Base-by-base conservation (phyloP, 768 basidiomycete genomes). In the Tremella fuciformis region DNA sequence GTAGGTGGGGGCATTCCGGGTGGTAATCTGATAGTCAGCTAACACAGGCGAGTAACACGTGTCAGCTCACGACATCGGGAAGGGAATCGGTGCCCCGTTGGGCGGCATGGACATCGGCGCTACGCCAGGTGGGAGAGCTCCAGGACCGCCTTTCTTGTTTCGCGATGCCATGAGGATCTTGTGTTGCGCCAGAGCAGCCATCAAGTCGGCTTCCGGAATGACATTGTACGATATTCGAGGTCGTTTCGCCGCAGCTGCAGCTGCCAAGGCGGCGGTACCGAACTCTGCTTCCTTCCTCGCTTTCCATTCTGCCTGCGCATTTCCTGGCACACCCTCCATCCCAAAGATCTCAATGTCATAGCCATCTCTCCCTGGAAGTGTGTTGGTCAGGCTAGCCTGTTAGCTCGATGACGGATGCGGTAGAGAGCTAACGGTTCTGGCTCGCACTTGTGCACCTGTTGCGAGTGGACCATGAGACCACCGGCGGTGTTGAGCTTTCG, bases 281-380 rank as follows among this genome's bases (percentile, higher is more conserved):
- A 91, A 84, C 74, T 97, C 92, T 62, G 90, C 88, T 76, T 94
- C 93, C 74, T 96, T 96, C 64, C 89, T 86, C 53, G 91, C 87
- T 74, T 90, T 94, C 82, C 93, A 98, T 77, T 93, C 94, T 13
- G 89, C 91, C 18, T 94, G 84, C 76, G 94, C 93, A 34, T 91
- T 89, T 2, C 87, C 87, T 8, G 92, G 92, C 50, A 97, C 91
- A 55, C 94, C 96, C 75, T 96, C 94, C 96, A 99, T 98, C 21
- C 96, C 96, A 65, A 98, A 98, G 49, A 99, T 98, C 79, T 99
- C 96, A 38, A 99, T 88, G 75, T 98, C 94, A 68, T 97, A 97
- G 1, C 93, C 91, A 78, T 97, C 94, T 34, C 96, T 86, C 25
- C 93, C 94, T 8, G 94, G 91, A 2, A 99, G 81, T 0, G 94